A percentile compares a stretch with the other conserved stretches of the same genome.
Evolutionary conservation across 306 rosid species (phyloP).

Genomic region (Cicer bijugum): DNA sequence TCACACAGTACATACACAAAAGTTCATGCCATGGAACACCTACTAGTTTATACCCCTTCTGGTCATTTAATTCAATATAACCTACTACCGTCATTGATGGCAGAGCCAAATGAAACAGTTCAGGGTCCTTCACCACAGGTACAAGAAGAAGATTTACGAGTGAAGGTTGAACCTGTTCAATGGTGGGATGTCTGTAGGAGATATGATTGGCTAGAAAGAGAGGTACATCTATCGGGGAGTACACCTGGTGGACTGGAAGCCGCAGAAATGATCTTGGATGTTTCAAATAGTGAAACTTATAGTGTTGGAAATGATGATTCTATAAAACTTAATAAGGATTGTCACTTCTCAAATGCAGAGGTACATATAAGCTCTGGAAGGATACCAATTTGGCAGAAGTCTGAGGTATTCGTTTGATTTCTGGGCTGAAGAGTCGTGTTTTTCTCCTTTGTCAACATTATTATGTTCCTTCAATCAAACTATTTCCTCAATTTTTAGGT

Average conservation of each 20-base stretch:
- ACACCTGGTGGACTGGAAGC: constrained; percentile 54
- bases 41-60: constrained; percentile 80
- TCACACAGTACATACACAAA: constrained; percentile 50
- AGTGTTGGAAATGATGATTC: constrained; percentile 53
- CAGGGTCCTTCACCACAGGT: constrained; percentile 62
- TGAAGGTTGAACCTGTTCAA: constrained; percentile 90
- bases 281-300: constrained; percentile 59
- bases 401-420: constrained; percentile 65
- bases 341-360: constrained; percentile 89
- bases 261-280: constrained; percentile 54
- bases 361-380: constrained; percentile 81
- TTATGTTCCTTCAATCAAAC: constrained; percentile 42
- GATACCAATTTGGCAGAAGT: constrained; percentile 87
- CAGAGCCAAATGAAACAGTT: constrained; percentile 65
- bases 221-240: constrained; percentile 63
- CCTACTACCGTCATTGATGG: constrained; percentile 70
- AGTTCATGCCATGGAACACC: constrained; percentile 73
- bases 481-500: constrained; percentile 56
- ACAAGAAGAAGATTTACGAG: constrained; percentile 84
- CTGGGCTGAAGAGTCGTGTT: constrained; percentile 31
- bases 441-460: constrained; percentile 37
- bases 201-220: constrained; percentile 88
- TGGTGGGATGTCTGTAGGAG: constrained; percentile 98
- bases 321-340: constrained; percentile 52
- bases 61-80: constrained; percentile 83